Base-by-base conservation (phyloP, 148 eudicot species). In the Silene uniflora region DNA sequence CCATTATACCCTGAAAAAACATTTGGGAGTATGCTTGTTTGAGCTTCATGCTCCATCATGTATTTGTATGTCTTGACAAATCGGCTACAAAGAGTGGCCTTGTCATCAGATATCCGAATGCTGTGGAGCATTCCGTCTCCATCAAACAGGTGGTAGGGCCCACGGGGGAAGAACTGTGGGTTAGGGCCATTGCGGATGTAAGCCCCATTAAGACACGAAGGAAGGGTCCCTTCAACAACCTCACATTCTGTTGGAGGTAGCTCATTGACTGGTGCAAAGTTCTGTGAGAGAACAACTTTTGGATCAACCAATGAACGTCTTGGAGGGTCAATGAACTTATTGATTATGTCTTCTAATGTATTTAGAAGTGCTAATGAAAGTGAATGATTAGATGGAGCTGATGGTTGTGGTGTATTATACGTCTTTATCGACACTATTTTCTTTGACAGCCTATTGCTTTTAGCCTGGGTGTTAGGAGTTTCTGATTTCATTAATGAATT, bases 121-220 rank as follows among this genome's bases (percentile, higher is more conserved):
- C 83, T 72, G 71, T 91, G 97, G 69, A 91, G 89, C 97, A 91
- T 91, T 6, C 97, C 97, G 49, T 91, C 93, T 3, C 97, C 93
- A 59, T 89, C 91, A 79, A 89, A 91, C 18, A 88, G 85, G 73
- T 91, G 97, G 87, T 88, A 85, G 9, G 97, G 97, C 3, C 97
- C 93, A 1, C 80, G 85, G 4, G 97, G 93, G 62, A 88, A 74
- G 80, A 83, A 88, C 63, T 91, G 97, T 9, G 92, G 93, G 81
- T 89, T 91, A 10, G 97, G 93, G 47, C 97, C 97, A 73, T 91
- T 91, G 24, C 97, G 89, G 56, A 91, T 87, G 83, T 91, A 91
- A 8, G 89, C 93, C 19, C 93, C 97, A 75, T 89, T 67, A 4
- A 91, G 92, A 73, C 86, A 81, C 8, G 79, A 35, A 12, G 97